These are phyloP conservation scores for Gardenia jasminoides DNA, from an alignment of 257 asterid species.

Conservation along the genomic window DNA sequence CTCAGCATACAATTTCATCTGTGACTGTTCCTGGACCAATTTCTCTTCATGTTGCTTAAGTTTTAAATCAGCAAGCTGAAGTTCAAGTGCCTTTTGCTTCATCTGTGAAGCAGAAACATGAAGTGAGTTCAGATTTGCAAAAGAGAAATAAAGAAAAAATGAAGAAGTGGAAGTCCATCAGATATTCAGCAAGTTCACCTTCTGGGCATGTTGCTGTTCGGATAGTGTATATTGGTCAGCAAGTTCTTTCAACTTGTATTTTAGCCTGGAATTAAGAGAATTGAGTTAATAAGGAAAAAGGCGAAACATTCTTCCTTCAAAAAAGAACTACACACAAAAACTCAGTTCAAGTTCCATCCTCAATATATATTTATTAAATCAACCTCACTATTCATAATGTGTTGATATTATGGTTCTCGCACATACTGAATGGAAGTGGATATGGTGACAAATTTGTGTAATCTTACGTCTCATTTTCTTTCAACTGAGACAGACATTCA, in stretches of 20 bases:
- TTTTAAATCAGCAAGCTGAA: slow-evolving; percentile 87
- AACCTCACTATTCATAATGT: background rate
- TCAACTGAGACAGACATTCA: slow-evolving; percentile 81
- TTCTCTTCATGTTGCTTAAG: slow-evolving; percentile 88
- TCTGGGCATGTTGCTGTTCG: slow-evolving; percentile 82
- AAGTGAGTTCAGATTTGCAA: slow-evolving; percentile 2
- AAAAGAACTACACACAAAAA: background rate
- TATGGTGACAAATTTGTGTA: slow-evolving; percentile 13
- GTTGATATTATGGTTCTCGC: background rate
- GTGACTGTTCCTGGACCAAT: slow-evolving; percentile 76
- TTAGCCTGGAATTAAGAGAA: slow-evolving; percentile 60
- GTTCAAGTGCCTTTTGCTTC: slow-evolving; percentile 88
- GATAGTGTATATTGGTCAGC: slow-evolving; percentile 81
- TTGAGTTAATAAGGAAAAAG: slow-evolving; percentile 6
- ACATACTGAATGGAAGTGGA: background rate
- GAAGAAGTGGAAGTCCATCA: background rate
- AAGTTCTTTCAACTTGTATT: slow-evolving; percentile 73
- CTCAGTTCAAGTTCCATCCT: background rate
- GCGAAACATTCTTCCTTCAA: background rate
- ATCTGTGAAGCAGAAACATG: slow-evolving; percentile 52
- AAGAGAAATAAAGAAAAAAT: background rate
- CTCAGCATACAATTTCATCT: slow-evolving; percentile 87
- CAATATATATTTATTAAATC: background rate
- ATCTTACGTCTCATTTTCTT: slow-evolving; percentile 97
- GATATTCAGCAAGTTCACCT: slow-evolving; percentile 40